These are phyloP conservation scores for Pseudonitzschia multistriata DNA, from an alignment of 108 stramenopile genomes.

Conservation along the genomic window DNA sequence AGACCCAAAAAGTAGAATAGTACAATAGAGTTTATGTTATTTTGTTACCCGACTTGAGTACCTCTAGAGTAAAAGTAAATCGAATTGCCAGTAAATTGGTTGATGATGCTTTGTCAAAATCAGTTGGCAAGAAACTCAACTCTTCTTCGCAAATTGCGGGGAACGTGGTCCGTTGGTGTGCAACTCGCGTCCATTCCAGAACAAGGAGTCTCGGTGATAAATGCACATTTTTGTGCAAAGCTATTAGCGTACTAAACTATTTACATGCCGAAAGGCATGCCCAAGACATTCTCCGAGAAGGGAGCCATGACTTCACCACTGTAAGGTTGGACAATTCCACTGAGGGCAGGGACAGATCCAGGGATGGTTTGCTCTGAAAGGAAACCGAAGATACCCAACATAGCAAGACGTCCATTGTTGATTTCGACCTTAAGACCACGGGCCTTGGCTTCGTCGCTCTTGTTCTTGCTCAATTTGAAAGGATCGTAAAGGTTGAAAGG, in stretches of 20 bases:
- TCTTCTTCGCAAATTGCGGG: not conserved
- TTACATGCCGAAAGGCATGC: conserved; percentile 34
- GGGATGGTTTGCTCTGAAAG: conserved; percentile 69
- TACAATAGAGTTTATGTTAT: not conserved
- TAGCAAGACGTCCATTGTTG: conserved; percentile 81
- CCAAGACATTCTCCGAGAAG: conserved; percentile 36
- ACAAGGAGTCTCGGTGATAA: not conserved
- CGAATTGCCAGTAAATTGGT: not conserved
- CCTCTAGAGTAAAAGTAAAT: not conserved
- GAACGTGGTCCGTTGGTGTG: not conserved
- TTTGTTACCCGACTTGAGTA: conserved; percentile 1
- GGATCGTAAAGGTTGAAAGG: conserved; percentile 78
- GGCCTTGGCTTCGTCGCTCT: conserved; percentile 58
- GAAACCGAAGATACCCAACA: conserved; percentile 78
- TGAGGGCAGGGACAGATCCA: conserved; percentile 77
- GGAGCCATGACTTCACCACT: conserved; percentile 76
- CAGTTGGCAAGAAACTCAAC: conserved; percentile 10
- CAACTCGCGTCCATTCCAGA: not conserved
- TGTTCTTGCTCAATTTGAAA: conserved; percentile 54
- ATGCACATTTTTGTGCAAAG: not conserved
- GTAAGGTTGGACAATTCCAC: conserved; percentile 68
- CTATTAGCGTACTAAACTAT: not conserved
- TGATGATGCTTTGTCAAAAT: not conserved
- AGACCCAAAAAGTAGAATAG: not conserved
- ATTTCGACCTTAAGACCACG: conserved; percentile 62